These are phyloP conservation scores for Leishmania arabica DNA, from an alignment of 208 protist genomes.

Conservation along the genomic window DNA sequence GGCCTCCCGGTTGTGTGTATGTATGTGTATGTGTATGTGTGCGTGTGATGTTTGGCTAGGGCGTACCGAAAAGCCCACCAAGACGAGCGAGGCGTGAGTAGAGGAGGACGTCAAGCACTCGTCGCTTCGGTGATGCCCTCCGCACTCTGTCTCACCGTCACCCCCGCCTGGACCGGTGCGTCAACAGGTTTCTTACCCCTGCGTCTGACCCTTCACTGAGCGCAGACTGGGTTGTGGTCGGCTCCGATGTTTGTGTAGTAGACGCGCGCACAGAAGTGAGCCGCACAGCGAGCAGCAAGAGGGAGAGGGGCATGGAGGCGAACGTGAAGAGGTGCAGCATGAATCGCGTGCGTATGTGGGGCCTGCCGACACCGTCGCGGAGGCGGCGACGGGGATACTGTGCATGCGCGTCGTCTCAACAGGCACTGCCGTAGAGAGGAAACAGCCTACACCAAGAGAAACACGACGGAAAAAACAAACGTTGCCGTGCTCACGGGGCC, in stretches of 20 bases:
- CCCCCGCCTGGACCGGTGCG: background rate
- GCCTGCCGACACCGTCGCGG: background rate
- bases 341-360: background rate
- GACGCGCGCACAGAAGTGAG: background rate
- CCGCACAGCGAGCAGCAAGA: background rate
- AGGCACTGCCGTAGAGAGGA: background rate
- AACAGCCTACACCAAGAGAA: background rate
- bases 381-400: background rate
- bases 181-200: background rate
- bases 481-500: background rate
- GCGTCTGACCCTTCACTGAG: conserved; percentile 5
- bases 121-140: background rate
- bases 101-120: background rate
- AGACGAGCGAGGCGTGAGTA: background rate
- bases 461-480: background rate
- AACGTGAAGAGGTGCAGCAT: background rate
- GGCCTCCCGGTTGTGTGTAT: background rate
- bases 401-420: background rate
- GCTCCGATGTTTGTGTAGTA: background rate
- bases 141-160: background rate
- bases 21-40: background rate
- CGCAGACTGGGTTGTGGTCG: background rate
- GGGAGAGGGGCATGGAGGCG: background rate
- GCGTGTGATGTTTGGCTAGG: background rate
- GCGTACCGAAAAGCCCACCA: background rate